Evolutionary conservation across 805 yeast species (phyloP).

Genomic region (Candida broadrunensis): DNA sequence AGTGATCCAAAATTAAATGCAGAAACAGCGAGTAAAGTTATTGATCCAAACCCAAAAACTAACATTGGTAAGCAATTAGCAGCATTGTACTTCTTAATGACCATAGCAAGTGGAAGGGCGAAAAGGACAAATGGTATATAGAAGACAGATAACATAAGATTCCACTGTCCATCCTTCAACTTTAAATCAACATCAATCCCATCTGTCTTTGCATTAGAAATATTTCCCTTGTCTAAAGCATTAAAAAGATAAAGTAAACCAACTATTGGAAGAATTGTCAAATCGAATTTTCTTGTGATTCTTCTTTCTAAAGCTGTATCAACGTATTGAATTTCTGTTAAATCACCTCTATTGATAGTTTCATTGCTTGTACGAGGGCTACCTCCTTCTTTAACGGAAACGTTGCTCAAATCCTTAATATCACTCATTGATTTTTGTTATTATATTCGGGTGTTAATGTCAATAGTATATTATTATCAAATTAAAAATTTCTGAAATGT

Average conservation of each 20-base stretch:
- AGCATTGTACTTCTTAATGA: slow-evolving; percentile 41
- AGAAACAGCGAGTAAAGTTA: slow-evolving; percentile 30
- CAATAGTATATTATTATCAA: too few relatives aligned
- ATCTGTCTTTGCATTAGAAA: slow-evolving; percentile 48
- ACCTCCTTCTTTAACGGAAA: neutral
- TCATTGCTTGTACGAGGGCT: neutral
- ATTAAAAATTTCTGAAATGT: too few relatives aligned
- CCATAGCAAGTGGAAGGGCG: slow-evolving; percentile 41
- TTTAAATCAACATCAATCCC: slow-evolving; percentile 41
- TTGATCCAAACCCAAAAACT: slow-evolving; percentile 44
- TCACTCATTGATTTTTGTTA: too few relatives aligned
- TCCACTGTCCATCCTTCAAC: slow-evolving; percentile 42
- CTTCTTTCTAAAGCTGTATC: neutral
- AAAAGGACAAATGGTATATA: slow-evolving; percentile 44
- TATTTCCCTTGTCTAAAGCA: slow-evolving; percentile 48
- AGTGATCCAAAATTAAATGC: slow-evolving; percentile 38
- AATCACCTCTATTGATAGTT: neutral
- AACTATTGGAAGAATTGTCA: slow-evolving; percentile 42
- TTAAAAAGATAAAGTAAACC: slow-evolving; percentile 47
- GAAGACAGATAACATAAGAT: slow-evolving; percentile 43
- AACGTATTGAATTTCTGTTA: neutral
- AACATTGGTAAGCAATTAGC: slow-evolving; percentile 43
- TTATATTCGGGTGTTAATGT: too few relatives aligned
- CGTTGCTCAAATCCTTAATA: neutral
- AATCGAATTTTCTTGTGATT: slow-evolving; percentile 35